These are phyloP conservation scores for Chlamydomonas sp. DNA, from an alignment of 139 green algal species.

Conservation along the genomic window DNA sequence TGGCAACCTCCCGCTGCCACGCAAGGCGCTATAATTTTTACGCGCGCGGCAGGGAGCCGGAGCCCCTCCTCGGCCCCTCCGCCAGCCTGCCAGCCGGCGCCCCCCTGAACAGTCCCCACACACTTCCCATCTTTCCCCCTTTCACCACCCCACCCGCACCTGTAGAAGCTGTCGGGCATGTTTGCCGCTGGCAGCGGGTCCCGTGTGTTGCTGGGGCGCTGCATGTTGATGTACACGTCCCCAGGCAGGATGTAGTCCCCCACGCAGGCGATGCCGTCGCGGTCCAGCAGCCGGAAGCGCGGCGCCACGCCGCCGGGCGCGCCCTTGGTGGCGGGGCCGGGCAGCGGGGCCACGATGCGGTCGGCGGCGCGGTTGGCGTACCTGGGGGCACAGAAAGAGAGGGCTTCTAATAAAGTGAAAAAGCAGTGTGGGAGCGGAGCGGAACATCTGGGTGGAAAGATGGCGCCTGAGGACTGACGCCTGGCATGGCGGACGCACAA, in stretches of 20 bases:
- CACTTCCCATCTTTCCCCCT: not conserved
- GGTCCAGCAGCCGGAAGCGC: constrained; percentile 80
- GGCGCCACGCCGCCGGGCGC: not conserved
- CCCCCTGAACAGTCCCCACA: not conserved
- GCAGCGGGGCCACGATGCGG: constrained; percentile 75
- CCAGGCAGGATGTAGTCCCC: constrained; percentile 86
- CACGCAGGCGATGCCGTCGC: constrained; percentile 88
- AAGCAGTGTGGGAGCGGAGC: too few species aligned
- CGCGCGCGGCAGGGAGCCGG: too few species aligned
- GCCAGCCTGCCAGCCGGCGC: too few species aligned
- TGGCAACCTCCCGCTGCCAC: too few species aligned
- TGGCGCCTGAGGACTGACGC: too few species aligned
- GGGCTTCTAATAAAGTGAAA: not conserved
- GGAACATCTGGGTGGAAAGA: too few species aligned
- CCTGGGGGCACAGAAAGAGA: constrained; percentile 60
- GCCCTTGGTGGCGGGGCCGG: constrained; percentile 30
- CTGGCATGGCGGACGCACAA: too few species aligned
- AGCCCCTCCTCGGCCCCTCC: too few species aligned
- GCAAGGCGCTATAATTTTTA: too few species aligned
- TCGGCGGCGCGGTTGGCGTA: constrained; percentile 94
- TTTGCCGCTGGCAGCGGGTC: constrained; percentile 45
- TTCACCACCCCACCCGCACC: not conserved
- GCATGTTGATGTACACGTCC: constrained; percentile 96
- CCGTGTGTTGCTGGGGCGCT: constrained; percentile 87
- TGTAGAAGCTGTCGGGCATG: constrained; percentile 73